Evolutionary conservation across 139 green algal species (phyloP).

Genomic region (Micromonas pusilla): DNA sequence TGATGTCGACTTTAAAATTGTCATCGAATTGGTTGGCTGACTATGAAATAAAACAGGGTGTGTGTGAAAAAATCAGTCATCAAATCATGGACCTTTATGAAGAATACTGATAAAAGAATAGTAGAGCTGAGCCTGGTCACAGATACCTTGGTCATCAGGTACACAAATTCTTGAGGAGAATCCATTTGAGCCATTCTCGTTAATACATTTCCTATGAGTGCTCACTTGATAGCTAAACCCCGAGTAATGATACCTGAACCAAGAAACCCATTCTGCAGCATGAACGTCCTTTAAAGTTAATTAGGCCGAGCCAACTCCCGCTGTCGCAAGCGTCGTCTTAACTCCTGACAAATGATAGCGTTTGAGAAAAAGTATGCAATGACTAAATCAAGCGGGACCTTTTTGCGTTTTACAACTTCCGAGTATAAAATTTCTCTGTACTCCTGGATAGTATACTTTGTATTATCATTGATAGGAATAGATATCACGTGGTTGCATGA

Average conservation of each 20-base stretch:
- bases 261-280: too few species aligned
- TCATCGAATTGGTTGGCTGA: not conserved
- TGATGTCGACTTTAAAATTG: not conserved
- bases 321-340: constrained; percentile 52
- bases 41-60: not conserved
- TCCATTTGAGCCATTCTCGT: too few species aligned
- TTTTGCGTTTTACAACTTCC: constrained; percentile 81
- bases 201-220: too few species aligned
- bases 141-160: too few species aligned
- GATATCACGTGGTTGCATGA: constrained; percentile 55
- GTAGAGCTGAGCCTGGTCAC: too few species aligned
- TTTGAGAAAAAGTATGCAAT: not conserved
- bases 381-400: constrained; percentile 19
- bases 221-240: too few species aligned
- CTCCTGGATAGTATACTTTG: constrained; percentile 66
- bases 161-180: too few species aligned
- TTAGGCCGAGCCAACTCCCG: constrained; percentile 25
- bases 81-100: constrained; percentile 44
- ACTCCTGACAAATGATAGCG: constrained; percentile 42
- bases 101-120: too few species aligned
- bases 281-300: not conserved
- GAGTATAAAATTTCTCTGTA: constrained; percentile 78
- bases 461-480: constrained; percentile 92
- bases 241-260: too few species aligned
- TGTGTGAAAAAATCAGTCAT: constrained; percentile 35